Percentiles rank a stretch among this genome's conserved stretches.
Conservation (phyloP, 495 filamentous ascomycete species). For the Xylaria cubensis region DNA sequence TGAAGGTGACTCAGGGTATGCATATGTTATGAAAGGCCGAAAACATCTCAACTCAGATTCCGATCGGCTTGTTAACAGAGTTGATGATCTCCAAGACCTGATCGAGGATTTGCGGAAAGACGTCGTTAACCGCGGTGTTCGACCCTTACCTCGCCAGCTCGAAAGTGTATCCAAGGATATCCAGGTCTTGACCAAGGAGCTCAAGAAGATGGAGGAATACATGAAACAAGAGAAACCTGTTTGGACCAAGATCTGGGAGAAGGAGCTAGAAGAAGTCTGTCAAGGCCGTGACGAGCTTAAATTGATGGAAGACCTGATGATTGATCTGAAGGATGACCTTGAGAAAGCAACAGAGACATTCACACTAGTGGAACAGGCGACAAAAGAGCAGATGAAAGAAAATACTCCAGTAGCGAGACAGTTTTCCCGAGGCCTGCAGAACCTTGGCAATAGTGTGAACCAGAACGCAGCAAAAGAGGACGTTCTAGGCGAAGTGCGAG, state of each 20-base stretch:
- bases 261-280: constrained; percentile 91
- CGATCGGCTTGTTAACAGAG: constrained; percentile 84
- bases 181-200: constrained; percentile 76
- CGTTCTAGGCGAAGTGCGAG: constrained; percentile 90
- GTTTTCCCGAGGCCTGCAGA: constrained; percentile 64
- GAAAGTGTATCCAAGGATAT: constrained; percentile 89
- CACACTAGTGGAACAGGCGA: constrained; percentile 92
- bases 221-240: constrained; percentile 89
- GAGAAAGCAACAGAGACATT: constrained; percentile 94
- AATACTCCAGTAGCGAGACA: constrained; percentile 60
- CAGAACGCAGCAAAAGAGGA: constrained; percentile 84
- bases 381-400: constrained; percentile 90
- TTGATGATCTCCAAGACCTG: constrained; percentile 94
- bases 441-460: constrained; percentile 70
- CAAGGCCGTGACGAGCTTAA: constrained; percentile 92
- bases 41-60: constrained; percentile 83
- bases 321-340: constrained; percentile 91
- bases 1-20: constrained; percentile 74
- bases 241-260: constrained; percentile 99
- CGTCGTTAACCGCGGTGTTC: constrained; percentile 90
- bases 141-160: constrained; percentile 89
- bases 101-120: constrained; percentile 98
- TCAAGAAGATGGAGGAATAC: constrained; percentile 95
- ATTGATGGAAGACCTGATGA: constrained; percentile 90
- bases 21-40: constrained; percentile 85